Evolutionary conservation across 495 filamentous ascomycete genomes (phyloP), one percentile per base, ranked within the genome.

Genomic region (Neurospora sp.): DNA sequence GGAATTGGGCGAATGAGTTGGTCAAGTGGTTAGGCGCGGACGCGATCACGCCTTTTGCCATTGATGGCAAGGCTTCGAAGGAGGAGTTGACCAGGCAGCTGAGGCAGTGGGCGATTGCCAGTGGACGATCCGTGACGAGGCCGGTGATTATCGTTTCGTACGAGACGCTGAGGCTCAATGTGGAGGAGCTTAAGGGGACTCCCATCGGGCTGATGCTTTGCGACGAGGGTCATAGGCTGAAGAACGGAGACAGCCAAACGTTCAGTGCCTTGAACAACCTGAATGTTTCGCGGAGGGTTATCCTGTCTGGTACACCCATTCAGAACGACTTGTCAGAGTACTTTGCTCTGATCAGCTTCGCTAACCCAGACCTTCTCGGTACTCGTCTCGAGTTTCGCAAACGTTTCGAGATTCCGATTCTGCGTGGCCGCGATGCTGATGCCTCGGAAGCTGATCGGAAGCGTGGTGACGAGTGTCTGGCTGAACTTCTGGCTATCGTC

Each of bases 131-230:
- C n/a, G 89, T 99, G 27, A 94, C 94, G 27, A 87, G 96, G 39
- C 96, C 96, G 5, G 93, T 98, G n/a, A 91, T 99, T n/a, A 99
- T 99, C 70, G 94, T 99, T 70, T 98, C 96, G 1, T 99, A 99
- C 78, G 96, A 99, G 79, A 98, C 96, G 1, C 86, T 99, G 6
- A 91, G 96, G 27, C 84, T 98, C 70, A 94, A 99, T 75, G 91
- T 93, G 9, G 92, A 93, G n/a, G 91, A 95, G 75, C 87, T 99
- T 54, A 92, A 90, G 70, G 89, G 94, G 72, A 92, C 92, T 3
- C 91, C 90, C 3, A 98, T 99, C 76, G 96, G 96, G 7, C 84
- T 99, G 11, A 90, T 99, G 79, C 88, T 99, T n/a, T 98, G 96
- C 79, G 96, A 99, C 76, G 96, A 99, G 83, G 96, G 96, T 2